These are phyloP conservation scores for Leishmania lainsoni DNA, from an alignment of 208 protist species.

Conservation along the genomic window DNA sequence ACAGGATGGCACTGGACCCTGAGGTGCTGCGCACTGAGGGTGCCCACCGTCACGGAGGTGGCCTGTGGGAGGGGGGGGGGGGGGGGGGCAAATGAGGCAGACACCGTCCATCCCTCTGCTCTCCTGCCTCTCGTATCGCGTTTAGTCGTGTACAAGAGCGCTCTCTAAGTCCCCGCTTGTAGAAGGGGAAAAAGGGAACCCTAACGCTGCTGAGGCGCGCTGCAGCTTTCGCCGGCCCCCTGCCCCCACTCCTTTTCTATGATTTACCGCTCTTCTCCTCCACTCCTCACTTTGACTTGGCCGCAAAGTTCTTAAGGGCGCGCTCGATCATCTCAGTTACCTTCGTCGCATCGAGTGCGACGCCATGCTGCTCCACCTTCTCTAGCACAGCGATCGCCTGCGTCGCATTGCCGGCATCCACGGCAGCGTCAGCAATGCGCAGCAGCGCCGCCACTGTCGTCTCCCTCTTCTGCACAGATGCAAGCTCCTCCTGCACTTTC, in stretches of 20 bases:
- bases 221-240: neutral
- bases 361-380: constrained; percentile 52
- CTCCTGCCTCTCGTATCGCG: neutral
- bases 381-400: constrained; percentile 58
- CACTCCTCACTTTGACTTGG: constrained; percentile 21
- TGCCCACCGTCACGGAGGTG: neutral
- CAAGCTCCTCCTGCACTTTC: constrained; percentile 10
- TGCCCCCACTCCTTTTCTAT: neutral
- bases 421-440: constrained; percentile 62
- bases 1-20: neutral
- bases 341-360: constrained; percentile 46
- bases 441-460: constrained; percentile 46
- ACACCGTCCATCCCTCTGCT: neutral
- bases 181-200: neutral
- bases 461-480: constrained; percentile 15
- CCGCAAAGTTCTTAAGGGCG: constrained; percentile 58
- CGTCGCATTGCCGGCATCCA: constrained; percentile 68
- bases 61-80: no score
- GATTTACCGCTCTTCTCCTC: neutral
- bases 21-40: no score
- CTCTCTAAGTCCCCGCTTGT: neutral
- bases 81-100: neutral
- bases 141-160: neutral
- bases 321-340: constrained; percentile 68
- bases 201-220: neutral